Evolutionary conservation across 257 asterid species (phyloP).

Genomic region (Lithospermum erythrorhizon): DNA sequence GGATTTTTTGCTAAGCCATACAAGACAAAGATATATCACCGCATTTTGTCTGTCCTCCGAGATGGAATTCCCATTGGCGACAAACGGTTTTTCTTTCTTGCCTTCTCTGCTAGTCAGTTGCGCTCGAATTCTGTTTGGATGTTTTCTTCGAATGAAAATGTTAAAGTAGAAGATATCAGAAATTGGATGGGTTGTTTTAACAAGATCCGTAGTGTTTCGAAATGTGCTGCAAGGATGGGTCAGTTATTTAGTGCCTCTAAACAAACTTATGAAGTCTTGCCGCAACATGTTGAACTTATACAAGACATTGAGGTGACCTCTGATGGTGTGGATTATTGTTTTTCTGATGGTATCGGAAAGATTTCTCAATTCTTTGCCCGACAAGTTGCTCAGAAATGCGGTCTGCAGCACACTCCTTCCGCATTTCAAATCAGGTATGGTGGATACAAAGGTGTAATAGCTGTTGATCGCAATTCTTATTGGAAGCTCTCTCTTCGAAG

Average conservation of each 20-base stretch:
- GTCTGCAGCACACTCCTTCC: constrained; percentile 52
- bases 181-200: constrained; percentile 94
- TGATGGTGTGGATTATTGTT: constrained; percentile 68
- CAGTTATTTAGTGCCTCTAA: constrained; percentile 75
- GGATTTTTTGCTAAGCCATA: constrained; percentile 62
- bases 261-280: constrained; percentile 53
- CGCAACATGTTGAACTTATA: constrained; percentile 40
- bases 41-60: constrained; percentile 56
- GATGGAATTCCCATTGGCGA: constrained; percentile 72
- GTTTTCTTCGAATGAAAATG: constrained; percentile 76
- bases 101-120: constrained; percentile 87
- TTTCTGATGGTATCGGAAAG: constrained; percentile 93
- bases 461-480: constrained; percentile 48
- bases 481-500: constrained; percentile 55
- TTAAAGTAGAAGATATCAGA: constrained; percentile 63
- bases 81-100: constrained; percentile 64
- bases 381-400: constrained; percentile 43
- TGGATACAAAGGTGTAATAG: constrained; percentile 90
- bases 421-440: constrained; percentile 95
- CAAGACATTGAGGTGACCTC: constrained; percentile 58
- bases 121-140: constrained; percentile 91
- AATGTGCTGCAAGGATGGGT: constrained; percentile 97
- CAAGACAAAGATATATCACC: constrained; percentile 42
- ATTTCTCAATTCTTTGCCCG: constrained; percentile 54
- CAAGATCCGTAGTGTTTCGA: constrained; percentile 63